Evolutionary conservation across 2,329 filamentous ascomycete genomes (phyloP).

Genomic region (Trichoderma guizhouense): DNA sequence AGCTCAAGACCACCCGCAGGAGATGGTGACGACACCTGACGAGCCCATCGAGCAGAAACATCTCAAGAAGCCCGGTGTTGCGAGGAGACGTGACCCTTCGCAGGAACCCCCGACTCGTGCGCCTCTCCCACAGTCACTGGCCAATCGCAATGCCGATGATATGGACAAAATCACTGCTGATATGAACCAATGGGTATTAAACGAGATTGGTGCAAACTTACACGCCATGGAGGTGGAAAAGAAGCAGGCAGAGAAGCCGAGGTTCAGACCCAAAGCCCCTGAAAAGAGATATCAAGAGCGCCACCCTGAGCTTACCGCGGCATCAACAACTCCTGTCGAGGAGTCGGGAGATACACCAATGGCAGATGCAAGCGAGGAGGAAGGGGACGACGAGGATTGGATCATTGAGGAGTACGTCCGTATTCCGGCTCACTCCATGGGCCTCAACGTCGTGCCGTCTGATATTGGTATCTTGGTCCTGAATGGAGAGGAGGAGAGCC

Average conservation of each 20-base stretch:
- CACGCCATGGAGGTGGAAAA: constrained; percentile 45
- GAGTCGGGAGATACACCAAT: constrained; percentile 31
- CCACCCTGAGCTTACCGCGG: constrained; percentile 40
- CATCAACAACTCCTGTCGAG: background rate
- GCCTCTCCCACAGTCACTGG: constrained; percentile 34
- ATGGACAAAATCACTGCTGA: constrained; percentile 51
- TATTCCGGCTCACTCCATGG: constrained; percentile 51
- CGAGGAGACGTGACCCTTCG: constrained; percentile 26
- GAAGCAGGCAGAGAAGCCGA: constrained; percentile 33
- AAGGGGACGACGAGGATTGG: constrained; percentile 55
- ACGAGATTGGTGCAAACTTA: constrained; percentile 54
- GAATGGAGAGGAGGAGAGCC: constrained; percentile 55
- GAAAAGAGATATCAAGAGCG: constrained; percentile 54
- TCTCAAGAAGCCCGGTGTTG: constrained; percentile 35
- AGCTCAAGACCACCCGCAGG: background rate
- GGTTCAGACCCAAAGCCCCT: constrained; percentile 55
- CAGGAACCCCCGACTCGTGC: constrained; percentile 22
- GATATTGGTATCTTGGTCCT: constrained; percentile 56
- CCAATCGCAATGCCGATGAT: constrained; percentile 38
- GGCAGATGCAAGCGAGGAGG: constrained; percentile 42
- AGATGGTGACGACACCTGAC: constrained; percentile 8
- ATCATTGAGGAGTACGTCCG: constrained; percentile 64
- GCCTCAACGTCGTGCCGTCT: constrained; percentile 44
- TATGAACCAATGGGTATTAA: constrained; percentile 58
- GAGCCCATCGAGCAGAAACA: constrained; percentile 24